These are phyloP conservation scores for Clarireedia monteithiana DNA, from an alignment of 2,329 filamentous ascomycete genomes.

Conservation along the genomic window DNA sequence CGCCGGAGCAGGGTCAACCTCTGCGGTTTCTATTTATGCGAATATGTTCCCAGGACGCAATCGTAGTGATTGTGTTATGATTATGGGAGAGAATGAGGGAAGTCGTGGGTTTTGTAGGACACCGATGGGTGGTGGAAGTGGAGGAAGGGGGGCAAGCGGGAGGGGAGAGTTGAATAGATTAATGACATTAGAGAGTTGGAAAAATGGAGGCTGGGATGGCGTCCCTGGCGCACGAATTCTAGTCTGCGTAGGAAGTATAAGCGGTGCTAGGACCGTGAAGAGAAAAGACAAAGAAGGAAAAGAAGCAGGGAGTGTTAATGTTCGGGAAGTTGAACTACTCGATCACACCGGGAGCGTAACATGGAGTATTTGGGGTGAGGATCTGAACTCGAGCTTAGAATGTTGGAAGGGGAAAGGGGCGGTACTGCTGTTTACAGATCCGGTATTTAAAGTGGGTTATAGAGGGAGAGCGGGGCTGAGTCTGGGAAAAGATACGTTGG, in stretches of 20 bases:
- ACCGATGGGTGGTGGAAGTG: slow-evolving; percentile 36
- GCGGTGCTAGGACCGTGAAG: slow-evolving; percentile 41
- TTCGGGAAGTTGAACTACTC: slow-evolving; percentile 45
- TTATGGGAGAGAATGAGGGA: slow-evolving; percentile 40
- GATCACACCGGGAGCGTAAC: slow-evolving; percentile 48
- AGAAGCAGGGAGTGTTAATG: slow-evolving; percentile 22
- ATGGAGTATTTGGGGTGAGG: slow-evolving; percentile 48
- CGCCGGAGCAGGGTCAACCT: slow-evolving; percentile 20
- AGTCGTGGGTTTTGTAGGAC: slow-evolving; percentile 36
- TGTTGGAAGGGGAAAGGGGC: slow-evolving; percentile 41
- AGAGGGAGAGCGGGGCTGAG: slow-evolving; percentile 25
- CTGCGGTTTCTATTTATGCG: slow-evolving; percentile 34
- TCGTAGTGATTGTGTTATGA: slow-evolving; percentile 43
- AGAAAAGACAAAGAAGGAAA: slow-evolving; percentile 38
- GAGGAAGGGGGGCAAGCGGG: slow-evolving; percentile 15
- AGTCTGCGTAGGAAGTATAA: slow-evolving; percentile 50
- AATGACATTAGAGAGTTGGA: slow-evolving; percentile 49
- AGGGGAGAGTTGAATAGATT: slow-evolving; percentile 34
- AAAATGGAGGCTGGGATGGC: slow-evolving; percentile 44
- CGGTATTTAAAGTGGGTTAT: slow-evolving; percentile 21
- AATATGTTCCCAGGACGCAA: slow-evolving; percentile 52
- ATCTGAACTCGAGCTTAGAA: slow-evolving; percentile 35
- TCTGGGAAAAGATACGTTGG: slow-evolving; percentile 36
- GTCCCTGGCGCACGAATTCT: slow-evolving; percentile 42
- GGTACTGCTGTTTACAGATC: slow-evolving; percentile 39